These are phyloP conservation scores for Acanthochlamys bracteata DNA, from an alignment of 106 monocot species.

Conservation along the genomic window DNA sequence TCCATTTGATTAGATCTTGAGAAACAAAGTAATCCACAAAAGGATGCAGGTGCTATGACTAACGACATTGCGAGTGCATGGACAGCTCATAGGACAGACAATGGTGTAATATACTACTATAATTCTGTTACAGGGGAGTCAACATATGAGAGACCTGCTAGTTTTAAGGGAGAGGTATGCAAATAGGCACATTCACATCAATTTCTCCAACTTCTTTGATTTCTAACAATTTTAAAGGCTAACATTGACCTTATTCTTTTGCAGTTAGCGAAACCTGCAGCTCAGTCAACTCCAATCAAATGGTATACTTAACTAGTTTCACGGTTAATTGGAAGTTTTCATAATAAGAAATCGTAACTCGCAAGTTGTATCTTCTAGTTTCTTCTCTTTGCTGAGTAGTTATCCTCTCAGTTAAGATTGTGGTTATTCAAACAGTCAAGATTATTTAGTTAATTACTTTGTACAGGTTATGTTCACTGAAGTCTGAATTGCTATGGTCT, in stretches of 20 bases:
- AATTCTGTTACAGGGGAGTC: constrained; percentile 80
- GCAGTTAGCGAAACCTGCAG: constrained; percentile 50
- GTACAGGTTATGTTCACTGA: too few species aligned
- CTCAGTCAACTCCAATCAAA: constrained; percentile 54
- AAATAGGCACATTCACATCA: constrained; percentile 12
- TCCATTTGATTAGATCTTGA: constrained; percentile 22
- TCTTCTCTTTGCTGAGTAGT: too few species aligned
- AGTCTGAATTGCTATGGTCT: too few species aligned
- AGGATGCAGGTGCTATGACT: constrained; percentile 13
- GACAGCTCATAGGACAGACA: constrained; percentile 77
- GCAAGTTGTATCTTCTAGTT: neutral
- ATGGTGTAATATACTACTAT: constrained; percentile 86
- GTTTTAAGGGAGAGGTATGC: constrained; percentile 76
- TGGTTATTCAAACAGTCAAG: too few species aligned
- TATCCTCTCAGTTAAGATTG: too few species aligned
- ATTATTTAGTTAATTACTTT: too few species aligned
- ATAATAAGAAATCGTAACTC: too few species aligned
- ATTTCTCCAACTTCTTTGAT: neutral
- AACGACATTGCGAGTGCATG: constrained; percentile 41
- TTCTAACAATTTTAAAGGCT: neutral
- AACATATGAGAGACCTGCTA: constrained; percentile 77
- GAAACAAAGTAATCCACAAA: constrained; percentile 23
- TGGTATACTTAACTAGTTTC: constrained; percentile 44
- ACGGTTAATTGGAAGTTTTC: neutral
- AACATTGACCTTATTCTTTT: constrained; percentile 17